A percentile compares a stretch with the other conserved stretches of the same genome.
phyloP scores from a whole-genome alignment of 2,329 filamentous ascomycete species.

The Penicillium sp. region DNA sequence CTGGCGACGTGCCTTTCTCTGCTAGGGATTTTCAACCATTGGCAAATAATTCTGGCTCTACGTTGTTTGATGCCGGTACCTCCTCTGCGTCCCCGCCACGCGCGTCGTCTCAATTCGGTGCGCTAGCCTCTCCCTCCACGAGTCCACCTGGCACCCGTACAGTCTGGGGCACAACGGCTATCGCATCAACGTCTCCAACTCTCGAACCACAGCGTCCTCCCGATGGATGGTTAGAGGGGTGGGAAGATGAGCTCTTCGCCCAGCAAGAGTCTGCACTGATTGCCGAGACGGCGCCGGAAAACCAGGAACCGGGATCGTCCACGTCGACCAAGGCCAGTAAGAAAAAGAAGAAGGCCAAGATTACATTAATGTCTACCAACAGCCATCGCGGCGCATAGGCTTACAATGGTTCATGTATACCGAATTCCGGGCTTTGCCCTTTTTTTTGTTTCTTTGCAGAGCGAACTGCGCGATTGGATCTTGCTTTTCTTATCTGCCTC shows the following conservation, averaged over 20 bases:
- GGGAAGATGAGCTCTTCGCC: slow-evolving; percentile 74
- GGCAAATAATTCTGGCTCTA: slow-evolving; percentile 39
- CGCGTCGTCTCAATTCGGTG: slow-evolving; percentile 49
- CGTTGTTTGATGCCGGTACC: slow-evolving; percentile 33
- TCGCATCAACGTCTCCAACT: slow-evolving; percentile 64
- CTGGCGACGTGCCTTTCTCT: slow-evolving; percentile 54
- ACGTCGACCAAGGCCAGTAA: slow-evolving; percentile 44
- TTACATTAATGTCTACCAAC: slow-evolving; percentile 70
- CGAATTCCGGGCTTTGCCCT: not conserved
- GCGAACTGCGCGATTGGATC: not conserved
- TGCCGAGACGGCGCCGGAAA: slow-evolving; percentile 50
- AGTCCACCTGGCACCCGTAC: slow-evolving; percentile 78
- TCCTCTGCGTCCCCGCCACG: slow-evolving; percentile 49
- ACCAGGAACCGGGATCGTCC: slow-evolving; percentile 24
- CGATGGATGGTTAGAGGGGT: slow-evolving; percentile 86
- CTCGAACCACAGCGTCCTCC: slow-evolving; percentile 54
- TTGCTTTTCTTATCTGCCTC: not conserved
- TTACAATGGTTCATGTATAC: not conserved
- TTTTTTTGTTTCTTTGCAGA: not conserved
- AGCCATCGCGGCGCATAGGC: slow-evolving; percentile 61
- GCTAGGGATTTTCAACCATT: slow-evolving; percentile 70
- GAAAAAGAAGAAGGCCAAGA: slow-evolving; percentile 71
- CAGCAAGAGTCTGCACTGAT: slow-evolving; percentile 60
- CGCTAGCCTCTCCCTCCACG: slow-evolving; percentile 76
- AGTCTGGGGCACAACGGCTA: slow-evolving; percentile 85